Percentiles rank a stretch among this genome's conserved stretches.
Evolutionary conservation across 148 eudicot genomes (phyloP).

Genomic region (Vaccinium darrowii): DNA sequence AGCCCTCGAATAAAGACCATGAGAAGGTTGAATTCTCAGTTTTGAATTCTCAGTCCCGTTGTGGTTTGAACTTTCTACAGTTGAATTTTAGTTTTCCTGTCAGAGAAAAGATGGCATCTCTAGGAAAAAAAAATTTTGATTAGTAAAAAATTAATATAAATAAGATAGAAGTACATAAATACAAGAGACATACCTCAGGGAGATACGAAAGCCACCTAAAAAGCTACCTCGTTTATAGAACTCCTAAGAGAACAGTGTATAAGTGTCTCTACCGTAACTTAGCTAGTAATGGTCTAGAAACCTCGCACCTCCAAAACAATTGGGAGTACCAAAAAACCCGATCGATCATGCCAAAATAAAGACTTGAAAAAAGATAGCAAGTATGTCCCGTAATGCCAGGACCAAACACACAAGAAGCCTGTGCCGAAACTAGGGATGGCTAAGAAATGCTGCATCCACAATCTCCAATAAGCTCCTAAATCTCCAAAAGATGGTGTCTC

Average conservation of each 20-base stretch:
- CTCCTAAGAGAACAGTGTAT: too few species aligned
- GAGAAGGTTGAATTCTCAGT: conserved; percentile 65
- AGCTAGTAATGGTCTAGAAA: background rate
- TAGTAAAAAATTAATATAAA: too few species aligned
- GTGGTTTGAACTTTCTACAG: background rate
- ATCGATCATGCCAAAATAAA: too few species aligned
- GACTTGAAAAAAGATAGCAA: too few species aligned
- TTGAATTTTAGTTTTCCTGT: conserved; percentile 4
- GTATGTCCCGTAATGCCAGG: too few species aligned
- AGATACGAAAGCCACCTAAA: background rate
- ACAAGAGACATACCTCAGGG: background rate
- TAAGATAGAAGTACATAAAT: background rate
- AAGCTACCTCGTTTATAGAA: too few species aligned
- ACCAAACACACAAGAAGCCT: too few species aligned
- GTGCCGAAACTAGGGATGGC: too few species aligned
- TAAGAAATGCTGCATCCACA: too few species aligned
- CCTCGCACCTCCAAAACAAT: background rate
- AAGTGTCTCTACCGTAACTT: too few species aligned
- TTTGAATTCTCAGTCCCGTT: background rate
- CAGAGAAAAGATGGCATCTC: background rate
- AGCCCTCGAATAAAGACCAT: conserved; percentile 71
- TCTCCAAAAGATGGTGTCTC: background rate
- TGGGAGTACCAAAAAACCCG: too few species aligned
- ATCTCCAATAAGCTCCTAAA: background rate
- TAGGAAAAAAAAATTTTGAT: too few species aligned